Base-by-base conservation (phyloP, 2,329 filamentous ascomycete species). In the Hirsutella thompsonii region DNA sequence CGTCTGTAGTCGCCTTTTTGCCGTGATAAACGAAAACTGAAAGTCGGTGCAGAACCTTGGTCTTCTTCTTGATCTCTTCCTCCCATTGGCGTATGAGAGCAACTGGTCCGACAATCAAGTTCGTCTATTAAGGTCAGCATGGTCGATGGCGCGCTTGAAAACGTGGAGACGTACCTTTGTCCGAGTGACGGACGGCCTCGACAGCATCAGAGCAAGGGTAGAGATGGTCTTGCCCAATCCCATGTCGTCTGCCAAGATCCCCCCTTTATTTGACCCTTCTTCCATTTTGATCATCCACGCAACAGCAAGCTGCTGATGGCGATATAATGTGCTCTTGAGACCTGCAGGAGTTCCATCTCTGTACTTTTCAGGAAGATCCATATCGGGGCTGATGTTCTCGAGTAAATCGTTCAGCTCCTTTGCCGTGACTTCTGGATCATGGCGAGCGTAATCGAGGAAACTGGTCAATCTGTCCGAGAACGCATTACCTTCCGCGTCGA, bases 161-260 rank as follows among this genome's bases (percentile, higher is more conserved):
- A 66, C 9, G 9, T 42, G 63, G 47, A 54, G 26, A 48, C 51
- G 41, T 35, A 60, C 57, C 49, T 63, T 63, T 16, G 57, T 55
- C 26, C 55, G 51, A 13, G 46, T 69, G 1, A 64, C 58, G 0
- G 83, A 76, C n/a, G 71, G 79, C 5, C 79, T 72, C 5, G 75
- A 72, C 11, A 86, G 67, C 49, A 94, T 83, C 35, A 94, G 69
- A 4, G 88, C 76, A 19, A 95, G 67, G 5, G 84, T 81, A 46
- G 90, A 86, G 20, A 94, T 81, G 0, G 89, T 94, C 63, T 94
- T 94, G 16, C 88, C 88, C 9, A 94, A 62, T 3, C 88, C 88
- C 89, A 94, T 95, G 53, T 94, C 88, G 56, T 95, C 89, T 2
- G 87, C 87, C 14, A 94, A 69, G 42, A 94, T 89, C 32, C 88